phyloP scores from a whole-genome alignment of 2,329 filamentous ascomycete genomes.

The Parascedosporium putredinis region DNA sequence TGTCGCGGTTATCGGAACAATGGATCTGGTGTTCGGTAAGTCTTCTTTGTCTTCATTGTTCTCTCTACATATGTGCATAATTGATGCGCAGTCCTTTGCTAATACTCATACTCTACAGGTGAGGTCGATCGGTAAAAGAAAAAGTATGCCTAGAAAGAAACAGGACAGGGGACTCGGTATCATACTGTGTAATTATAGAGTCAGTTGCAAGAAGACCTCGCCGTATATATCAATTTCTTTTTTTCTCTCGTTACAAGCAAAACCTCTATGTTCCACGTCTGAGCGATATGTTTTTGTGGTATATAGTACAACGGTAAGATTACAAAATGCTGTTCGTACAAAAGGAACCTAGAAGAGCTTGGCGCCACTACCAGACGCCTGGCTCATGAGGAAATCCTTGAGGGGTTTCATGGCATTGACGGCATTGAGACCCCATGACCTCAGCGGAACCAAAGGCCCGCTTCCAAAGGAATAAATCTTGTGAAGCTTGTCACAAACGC shows the following conservation, averaged over 20 bases:
- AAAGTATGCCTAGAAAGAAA: slow-evolving; percentile 3
- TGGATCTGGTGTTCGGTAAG: slow-evolving; percentile 83
- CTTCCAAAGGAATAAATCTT: slow-evolving; percentile 77
- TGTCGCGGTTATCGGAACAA: slow-evolving; percentile 86
- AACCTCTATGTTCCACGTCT: not conserved
- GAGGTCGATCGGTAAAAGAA: slow-evolving; percentile 48
- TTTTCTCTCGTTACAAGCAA: slow-evolving; percentile 1
- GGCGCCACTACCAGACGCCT: slow-evolving; percentile 45
- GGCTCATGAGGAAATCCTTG: slow-evolving; percentile 80
- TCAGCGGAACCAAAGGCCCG: slow-evolving; percentile 68
- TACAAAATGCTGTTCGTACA: slow-evolving; percentile 3
- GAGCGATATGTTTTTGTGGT: slow-evolving; percentile 9
- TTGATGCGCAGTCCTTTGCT: too few species aligned
- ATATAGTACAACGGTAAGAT: slow-evolving; percentile 11
- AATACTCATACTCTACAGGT: slow-evolving; percentile 25
- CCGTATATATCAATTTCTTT: slow-evolving; percentile 16
- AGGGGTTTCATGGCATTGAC: slow-evolving; percentile 66
- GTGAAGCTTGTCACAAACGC: slow-evolving; percentile 80
- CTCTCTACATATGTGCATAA: too few species aligned
- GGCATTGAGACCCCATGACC: slow-evolving; percentile 65
- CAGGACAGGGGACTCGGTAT: slow-evolving; percentile 9
- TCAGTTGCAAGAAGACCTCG: slow-evolving; percentile 13
- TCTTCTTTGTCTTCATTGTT: too few species aligned
- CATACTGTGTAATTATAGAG: slow-evolving; percentile 18
- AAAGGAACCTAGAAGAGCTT: slow-evolving; percentile 26